Conservation (phyloP, 2,329 filamentous ascomycete genomes). For the Paecilomyces niveus region DNA sequence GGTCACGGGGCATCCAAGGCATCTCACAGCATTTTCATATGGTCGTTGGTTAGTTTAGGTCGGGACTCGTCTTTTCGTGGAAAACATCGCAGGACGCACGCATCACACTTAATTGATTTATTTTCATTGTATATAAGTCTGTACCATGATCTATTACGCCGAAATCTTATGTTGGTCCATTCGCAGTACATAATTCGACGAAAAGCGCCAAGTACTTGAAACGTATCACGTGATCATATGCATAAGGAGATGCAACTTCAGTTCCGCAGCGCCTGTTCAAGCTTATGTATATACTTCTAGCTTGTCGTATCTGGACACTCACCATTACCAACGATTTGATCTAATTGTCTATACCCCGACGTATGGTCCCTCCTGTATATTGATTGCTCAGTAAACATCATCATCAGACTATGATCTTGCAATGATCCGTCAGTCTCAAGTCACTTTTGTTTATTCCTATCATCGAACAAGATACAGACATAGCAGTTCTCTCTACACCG, state of each 20-base stretch:
- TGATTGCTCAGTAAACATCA: too few relatives aligned
- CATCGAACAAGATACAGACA: too few relatives aligned
- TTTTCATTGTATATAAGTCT: background rate
- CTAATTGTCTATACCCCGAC: too few relatives aligned
- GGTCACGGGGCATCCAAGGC: background rate
- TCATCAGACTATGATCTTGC: too few relatives aligned
- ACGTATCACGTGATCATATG: background rate
- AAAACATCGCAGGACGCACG: background rate
- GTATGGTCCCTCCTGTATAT: too few relatives aligned
- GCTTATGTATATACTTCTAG: background rate
- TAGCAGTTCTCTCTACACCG: too few relatives aligned
- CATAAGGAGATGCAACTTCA: background rate
- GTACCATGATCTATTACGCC: background rate
- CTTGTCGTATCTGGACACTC: slow-evolving; percentile 3
- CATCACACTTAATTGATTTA: background rate
- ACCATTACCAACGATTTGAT: background rate
- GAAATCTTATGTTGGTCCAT: background rate
- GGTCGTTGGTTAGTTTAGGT: background rate
- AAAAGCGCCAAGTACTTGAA: background rate
- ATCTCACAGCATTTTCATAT: background rate
- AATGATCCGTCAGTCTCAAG: too few relatives aligned
- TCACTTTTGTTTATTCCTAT: too few relatives aligned
- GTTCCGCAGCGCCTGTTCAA: background rate
- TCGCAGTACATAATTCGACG: background rate
- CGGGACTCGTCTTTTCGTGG: background rate